These are phyloP conservation scores for Colletotrichum paranaense DNA, from an alignment of 2,329 filamentous ascomycete genomes.

Conservation along the genomic window DNA sequence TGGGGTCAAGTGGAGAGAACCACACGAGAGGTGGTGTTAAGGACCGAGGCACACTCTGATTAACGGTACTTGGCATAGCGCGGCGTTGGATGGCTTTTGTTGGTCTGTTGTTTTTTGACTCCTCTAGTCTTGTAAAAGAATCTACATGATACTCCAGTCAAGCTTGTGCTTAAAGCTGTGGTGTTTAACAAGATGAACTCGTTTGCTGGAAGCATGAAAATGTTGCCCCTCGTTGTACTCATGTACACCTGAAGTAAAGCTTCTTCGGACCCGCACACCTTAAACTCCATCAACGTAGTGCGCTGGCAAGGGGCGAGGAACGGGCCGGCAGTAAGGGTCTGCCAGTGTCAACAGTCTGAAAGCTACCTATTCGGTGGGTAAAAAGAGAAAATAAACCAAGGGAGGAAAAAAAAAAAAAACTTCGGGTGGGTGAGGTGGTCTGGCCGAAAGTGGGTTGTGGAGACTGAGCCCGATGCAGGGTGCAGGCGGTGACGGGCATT, in stretches of 20 bases:
- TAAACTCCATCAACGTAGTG: not conserved
- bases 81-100: conserved; percentile 15
- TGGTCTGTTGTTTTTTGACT: not conserved
- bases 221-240: not conserved
- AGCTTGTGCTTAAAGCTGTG: not conserved
- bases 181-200: not conserved
- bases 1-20: conserved; percentile 86
- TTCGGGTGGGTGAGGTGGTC: not conserved
- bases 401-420: not conserved
- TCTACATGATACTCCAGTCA: not conserved
- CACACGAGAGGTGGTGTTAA: conserved; percentile 79
- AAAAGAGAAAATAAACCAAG: not conserved
- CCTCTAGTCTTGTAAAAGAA: not conserved
- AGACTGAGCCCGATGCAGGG: conserved; percentile 24
- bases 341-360: conserved; percentile 13
- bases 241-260: too few relatives aligned
- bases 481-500: conserved; percentile 35
- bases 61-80: conserved; percentile 13
- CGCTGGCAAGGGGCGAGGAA: conserved; percentile 16
- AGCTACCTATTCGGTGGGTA: not conserved
- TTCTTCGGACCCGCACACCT: not conserved
- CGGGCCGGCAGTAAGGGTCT: conserved; percentile 30
- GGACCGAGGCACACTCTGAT: not conserved
- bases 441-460: conserved; percentile 11
- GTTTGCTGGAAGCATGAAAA: too few relatives aligned